Conservation (phyloP, 345 rosid species). For the Microthlaspi erraticum region DNA sequence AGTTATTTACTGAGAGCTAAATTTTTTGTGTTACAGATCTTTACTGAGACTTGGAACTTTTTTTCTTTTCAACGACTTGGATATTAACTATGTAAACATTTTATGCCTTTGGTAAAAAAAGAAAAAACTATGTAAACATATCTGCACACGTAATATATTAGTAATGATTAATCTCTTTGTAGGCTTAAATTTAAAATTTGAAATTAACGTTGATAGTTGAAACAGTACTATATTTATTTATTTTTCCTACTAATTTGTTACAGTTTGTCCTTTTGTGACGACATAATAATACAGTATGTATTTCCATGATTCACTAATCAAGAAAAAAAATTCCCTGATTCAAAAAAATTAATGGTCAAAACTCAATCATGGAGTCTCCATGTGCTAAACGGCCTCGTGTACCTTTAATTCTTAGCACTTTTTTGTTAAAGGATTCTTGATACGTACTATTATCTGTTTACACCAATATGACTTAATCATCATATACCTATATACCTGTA, state of each 20-base stretch:
- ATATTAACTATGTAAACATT: neutral
- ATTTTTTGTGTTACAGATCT: neutral
- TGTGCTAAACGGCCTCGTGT: conserved; percentile 10
- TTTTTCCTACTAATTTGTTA: neutral
- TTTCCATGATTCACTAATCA: neutral
- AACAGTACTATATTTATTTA: neutral
- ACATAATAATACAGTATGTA: neutral
- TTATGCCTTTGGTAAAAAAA: too few species aligned
- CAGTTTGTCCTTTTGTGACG: conserved; percentile 6
- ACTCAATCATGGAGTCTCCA: too few species aligned
- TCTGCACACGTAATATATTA: neutral
- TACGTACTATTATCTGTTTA: neutral
- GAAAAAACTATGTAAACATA: neutral
- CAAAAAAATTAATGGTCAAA: conserved; percentile 1
- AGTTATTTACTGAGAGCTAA: neutral
- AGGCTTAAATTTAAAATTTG: neutral
- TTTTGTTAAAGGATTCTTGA: neutral
- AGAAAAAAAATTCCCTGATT: neutral
- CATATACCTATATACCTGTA: neutral
- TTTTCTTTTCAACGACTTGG: neutral
- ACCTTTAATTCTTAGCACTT: neutral
- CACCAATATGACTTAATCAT: neutral
- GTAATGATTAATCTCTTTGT: neutral
- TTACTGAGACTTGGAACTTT: neutral
- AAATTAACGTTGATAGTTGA: conserved; percentile 7